Conservation (phyloP, 768 basidiomycete species). For the Tephrocybe sp. region DNA sequence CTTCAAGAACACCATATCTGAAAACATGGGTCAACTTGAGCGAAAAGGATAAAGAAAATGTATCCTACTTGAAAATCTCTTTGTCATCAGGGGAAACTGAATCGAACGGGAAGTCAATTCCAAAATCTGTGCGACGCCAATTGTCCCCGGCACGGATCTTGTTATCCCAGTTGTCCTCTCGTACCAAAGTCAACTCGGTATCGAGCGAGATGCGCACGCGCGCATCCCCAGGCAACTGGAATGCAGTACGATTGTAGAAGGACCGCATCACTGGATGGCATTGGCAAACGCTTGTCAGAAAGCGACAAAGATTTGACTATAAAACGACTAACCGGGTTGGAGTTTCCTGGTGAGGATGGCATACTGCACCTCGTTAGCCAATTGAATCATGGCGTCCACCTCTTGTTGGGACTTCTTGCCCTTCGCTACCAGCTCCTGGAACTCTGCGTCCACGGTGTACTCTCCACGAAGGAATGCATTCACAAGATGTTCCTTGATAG, state of each 20-base stretch:
- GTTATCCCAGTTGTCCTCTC: constrained; percentile 98
- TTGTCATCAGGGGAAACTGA: constrained; percentile 75
- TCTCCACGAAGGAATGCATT: constrained; percentile 89
- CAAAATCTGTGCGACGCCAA: constrained; percentile 93
- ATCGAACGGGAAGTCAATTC: constrained; percentile 88
- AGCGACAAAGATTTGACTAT: neutral
- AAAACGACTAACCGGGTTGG: constrained; percentile 61
- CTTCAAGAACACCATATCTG: constrained; percentile 91
- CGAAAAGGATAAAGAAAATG: constrained; percentile 14
- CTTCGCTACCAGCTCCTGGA: constrained; percentile 79
- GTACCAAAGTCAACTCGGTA: constrained; percentile 89
- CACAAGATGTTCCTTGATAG: constrained; percentile 90
- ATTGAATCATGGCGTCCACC: constrained; percentile 90
- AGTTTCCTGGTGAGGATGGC: constrained; percentile 79
- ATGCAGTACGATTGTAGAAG: constrained; percentile 98
- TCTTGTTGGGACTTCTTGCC: constrained; percentile 93
- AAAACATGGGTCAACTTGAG: neutral
- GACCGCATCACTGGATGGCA: constrained; percentile 77
- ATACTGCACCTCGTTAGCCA: constrained; percentile 98
- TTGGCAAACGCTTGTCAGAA: neutral
- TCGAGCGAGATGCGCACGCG: constrained; percentile 97
- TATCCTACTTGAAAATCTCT: constrained; percentile 79
- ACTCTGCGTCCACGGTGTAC: constrained; percentile 91
- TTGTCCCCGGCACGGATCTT: constrained; percentile 72
- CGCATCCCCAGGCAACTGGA: constrained; percentile 98